Evolutionary conservation across 2,329 filamentous ascomycete genomes (phyloP), one percentile per base, ranked within the genome.

Genomic region (Aspergillus floridensis): DNA sequence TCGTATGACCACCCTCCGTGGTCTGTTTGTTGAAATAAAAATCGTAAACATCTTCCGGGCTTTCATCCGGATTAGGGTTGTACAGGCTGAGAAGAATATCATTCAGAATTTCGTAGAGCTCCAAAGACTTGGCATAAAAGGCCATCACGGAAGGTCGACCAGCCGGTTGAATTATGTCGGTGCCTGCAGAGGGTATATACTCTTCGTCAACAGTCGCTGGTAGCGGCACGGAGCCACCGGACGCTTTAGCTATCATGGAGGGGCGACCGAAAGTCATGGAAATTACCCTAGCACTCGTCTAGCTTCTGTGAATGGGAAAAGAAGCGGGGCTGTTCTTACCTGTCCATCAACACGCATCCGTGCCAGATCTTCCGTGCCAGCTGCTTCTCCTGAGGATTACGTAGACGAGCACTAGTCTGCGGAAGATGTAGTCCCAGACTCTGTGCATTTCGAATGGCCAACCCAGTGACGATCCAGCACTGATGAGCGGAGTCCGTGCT

Each of bases 381-480:
- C 52, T 74, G 70, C 32, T 69, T 66, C 11, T 73, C 70, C 44
- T 68, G 66, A 3, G 66, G 65, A 22, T 61, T 69, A 4, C 56
- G 53, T 11, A 72, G 58, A 16, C 62, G 61, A 21, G 66, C 63
- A 56, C 70, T 70, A 1, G 77, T 78, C 44, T 80, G 75, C 0
- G 75, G 71, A 3, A 80, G 65, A 53, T 82, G 79, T 29, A 82
- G 65, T 0, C 79, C 80, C 2, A 82, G 58, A 0, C 79, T 77
- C 53, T 82, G 79, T 0, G 81, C 81, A 16, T 77, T 81, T 1
- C 80, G 72, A 16, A 82, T 75, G 0, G 79, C 80, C 4, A 78
- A 70, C 0, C 80, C 80, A 0, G 80, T 77, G 4, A 79, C 74
- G 68, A 82, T 81, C 81, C 80, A 83, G 1, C 79, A 81, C 58